Base-by-base conservation (phyloP, 2,329 filamentous ascomycete species). In the Ceratocystis eucalypticola region DNA sequence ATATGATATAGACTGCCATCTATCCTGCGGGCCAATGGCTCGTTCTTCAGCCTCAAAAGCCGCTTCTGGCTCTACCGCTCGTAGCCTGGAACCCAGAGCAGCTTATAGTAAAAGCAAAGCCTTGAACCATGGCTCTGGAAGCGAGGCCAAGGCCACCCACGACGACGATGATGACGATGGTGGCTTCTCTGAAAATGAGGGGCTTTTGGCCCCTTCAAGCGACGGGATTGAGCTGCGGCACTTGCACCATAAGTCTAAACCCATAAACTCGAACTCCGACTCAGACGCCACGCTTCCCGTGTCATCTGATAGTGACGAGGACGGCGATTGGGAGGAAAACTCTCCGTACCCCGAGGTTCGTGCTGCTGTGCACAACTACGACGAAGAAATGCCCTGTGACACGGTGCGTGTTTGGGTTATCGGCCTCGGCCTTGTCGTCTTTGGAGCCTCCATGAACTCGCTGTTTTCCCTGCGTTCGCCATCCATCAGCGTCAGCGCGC, bases 341-440 rank as follows among this genome's bases (percentile, higher is more conserved):
- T 88, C 85, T 1, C 85, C 85, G 0, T 88, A 88, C 71, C 81
- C 84, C 33, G 85, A 88, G 73, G 84, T 86, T 62, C 78, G 83
- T 61, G 84, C 85, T 44, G 84, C 85, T 6, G 84, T 87, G 2
- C 78, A 78, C 64, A 87, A 87, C 72, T 83, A 82, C 70, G 85
- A 88, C 72, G 82, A 87, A 70, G 81, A 85, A 61, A 72, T 87
- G 30, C 85, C 85, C 0, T 85, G 83, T 75, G 87, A 85, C 72
- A 88, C 86, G 0, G 76, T 87, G 37, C 79, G 85, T 53, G 84
- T 84, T 20, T 88, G 85, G 85, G 78, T 78, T 1, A 86, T 88
- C 68, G 85, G 85, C 2, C 70, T 87, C 64, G 69, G 75, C 3
- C 77, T 86, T 30, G 82, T 84, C 10, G 75, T 83, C 1, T 62